Conservation (phyloP, 1,284 basidiomycete species). For the Ganoderma sinense region DNA sequence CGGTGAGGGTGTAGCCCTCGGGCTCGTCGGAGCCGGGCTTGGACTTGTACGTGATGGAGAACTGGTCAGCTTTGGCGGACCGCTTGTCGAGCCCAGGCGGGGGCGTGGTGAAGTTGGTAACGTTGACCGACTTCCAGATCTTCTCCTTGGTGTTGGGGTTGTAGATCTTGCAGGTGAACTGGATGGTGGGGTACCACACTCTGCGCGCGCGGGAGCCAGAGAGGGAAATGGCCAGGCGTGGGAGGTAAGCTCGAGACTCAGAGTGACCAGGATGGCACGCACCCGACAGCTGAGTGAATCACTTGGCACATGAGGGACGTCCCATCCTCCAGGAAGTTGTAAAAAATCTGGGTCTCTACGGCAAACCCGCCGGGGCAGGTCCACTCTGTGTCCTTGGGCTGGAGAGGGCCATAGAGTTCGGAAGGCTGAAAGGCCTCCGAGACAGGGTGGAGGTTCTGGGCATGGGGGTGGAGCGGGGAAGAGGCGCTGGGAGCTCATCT, state of each 20-base stretch:
- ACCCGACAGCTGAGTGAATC: constrained; percentile 97
- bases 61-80: constrained; percentile 91
- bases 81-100: constrained; percentile 84
- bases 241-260: background rate
- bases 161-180: constrained; percentile 94
- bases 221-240: constrained; percentile 13
- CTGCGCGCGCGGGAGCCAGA: constrained; percentile 46
- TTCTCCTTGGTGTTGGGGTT: constrained; percentile 82
- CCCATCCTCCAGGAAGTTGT: constrained; percentile 87
- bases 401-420: constrained; percentile 76
- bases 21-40: constrained; percentile 71
- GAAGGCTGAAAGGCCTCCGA: constrained; percentile 59
- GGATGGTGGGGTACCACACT: constrained; percentile 93
- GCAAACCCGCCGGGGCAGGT: constrained; percentile 85
- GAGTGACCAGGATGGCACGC: constrained; percentile 44
- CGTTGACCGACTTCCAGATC: constrained; percentile 92
- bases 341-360: constrained; percentile 94
- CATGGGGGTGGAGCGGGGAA: constrained; percentile 63
- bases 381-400: constrained; percentile 84
- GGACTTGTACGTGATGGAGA: constrained; percentile 79
- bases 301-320: constrained; percentile 88
- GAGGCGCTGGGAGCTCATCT: constrained; percentile 50
- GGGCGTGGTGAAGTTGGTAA: constrained; percentile 83
- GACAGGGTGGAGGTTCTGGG: constrained; percentile 84
- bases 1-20: constrained; percentile 83